Evolutionary conservation across 192 early-diverging fungal species (phyloP).

Genomic region (Phycomyces nitens): DNA sequence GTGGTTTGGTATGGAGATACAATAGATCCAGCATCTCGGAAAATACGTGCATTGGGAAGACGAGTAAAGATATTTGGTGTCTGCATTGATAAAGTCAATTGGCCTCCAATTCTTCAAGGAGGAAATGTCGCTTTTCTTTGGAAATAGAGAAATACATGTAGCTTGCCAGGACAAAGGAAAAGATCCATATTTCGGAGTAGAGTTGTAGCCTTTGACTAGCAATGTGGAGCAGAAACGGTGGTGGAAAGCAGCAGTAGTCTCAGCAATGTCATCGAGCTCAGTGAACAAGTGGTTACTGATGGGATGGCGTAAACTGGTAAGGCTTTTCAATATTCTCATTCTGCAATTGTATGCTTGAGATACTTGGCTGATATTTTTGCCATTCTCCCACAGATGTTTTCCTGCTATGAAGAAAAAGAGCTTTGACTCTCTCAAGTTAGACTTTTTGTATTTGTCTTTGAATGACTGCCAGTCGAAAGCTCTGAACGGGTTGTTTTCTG

Average conservation of each 20-base stretch:
- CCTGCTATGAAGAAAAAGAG: neutral
- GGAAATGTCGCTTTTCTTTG: constrained; percentile 24
- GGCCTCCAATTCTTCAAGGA: constrained; percentile 19
- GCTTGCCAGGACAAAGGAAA: neutral
- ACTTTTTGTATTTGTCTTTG: neutral
- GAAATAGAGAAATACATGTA: constrained; percentile 21
- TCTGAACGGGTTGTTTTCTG: neutral
- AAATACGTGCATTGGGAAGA: neutral
- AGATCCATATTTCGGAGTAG: neutral
- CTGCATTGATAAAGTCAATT: constrained; percentile 12
- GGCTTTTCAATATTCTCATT: neutral
- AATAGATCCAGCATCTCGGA: neutral
- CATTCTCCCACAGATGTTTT: constrained; percentile 1
- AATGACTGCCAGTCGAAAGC: neutral
- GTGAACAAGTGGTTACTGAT: neutral
- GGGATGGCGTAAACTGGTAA: neutral
- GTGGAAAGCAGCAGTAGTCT: neutral
- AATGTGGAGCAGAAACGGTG: neutral
- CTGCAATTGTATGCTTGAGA: neutral
- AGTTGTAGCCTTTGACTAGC: neutral
- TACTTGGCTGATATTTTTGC: neutral
- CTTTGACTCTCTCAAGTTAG: neutral
- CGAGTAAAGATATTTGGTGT: constrained; percentile 21
- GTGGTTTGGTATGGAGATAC: constrained; percentile 18
- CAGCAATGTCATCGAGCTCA: neutral